A percentile compares a stretch with the other conserved stretches of the same genome.
Conservation (phyloP, 23 red algal genomes). For the Gracilariopsis chorda region DNA sequence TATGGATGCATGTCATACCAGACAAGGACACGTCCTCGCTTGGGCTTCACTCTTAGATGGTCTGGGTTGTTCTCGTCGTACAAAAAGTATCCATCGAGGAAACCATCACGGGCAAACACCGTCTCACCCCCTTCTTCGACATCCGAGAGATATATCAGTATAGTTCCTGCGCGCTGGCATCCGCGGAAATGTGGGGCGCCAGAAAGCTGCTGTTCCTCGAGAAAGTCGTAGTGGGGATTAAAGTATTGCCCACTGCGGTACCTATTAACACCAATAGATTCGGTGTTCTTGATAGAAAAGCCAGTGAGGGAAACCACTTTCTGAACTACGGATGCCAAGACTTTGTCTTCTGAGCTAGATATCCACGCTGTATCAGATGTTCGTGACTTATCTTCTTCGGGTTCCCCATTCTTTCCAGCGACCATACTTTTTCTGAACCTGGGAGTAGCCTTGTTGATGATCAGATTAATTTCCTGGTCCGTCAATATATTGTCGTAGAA, state of each 20-base stretch:
- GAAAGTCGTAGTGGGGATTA: slow-evolving; percentile 20
- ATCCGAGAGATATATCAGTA: slow-evolving; percentile 30
- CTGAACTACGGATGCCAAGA: background rate
- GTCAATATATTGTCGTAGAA: background rate
- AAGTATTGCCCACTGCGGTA: background rate
- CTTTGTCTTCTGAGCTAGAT: background rate
- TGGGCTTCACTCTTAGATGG: slow-evolving; percentile 4
- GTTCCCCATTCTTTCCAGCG: background rate
- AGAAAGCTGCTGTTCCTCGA: background rate
- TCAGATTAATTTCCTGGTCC: background rate
- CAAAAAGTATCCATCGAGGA: background rate
- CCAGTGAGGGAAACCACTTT: background rate
- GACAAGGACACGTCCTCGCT: slow-evolving; percentile 17
- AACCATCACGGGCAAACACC: slow-evolving; percentile 10
- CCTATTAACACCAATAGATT: background rate
- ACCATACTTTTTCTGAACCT: background rate
- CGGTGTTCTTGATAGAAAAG: background rate
- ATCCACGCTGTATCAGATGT: background rate
- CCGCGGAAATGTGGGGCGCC: background rate
- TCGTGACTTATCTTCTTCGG: background rate
- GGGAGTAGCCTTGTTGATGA: background rate
- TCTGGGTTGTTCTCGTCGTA: slow-evolving; percentile 9
- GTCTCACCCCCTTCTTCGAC: slow-evolving; percentile 42
- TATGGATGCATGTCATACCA: slow-evolving; percentile 47
- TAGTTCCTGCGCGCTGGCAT: slow-evolving; percentile 30